Base-by-base conservation (phyloP, 768 basidiomycete genomes). In the Pisolithus tinctorius region DNA sequence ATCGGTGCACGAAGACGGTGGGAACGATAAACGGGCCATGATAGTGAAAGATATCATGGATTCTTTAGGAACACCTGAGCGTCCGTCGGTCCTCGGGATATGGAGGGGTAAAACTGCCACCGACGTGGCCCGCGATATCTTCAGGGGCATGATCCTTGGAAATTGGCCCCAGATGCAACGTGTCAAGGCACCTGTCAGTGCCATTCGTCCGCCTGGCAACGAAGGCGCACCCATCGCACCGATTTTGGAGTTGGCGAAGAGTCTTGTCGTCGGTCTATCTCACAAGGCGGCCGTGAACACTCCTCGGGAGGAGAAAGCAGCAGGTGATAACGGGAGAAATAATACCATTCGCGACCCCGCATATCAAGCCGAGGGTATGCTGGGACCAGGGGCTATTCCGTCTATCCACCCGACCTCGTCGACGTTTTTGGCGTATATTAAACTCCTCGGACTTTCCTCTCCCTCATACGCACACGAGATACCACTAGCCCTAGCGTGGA, bases 401-500 rank as follows among this genome's bases (percentile, higher is more conserved):
- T 66, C 75, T 14, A 67, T 84, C 45, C 60, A 75, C 3, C 79
- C 81, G 5, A 76, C 71, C 48, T 78, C 79, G 57, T 60, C 60
- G 29, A 74, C 77, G 16, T 89, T 80, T 54, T 71, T 74, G 25
- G 62, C 79, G 11, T 84, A 85, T 52, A 72, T 90, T n/a, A 59
- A 74, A 47, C 69, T 89, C 4, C 72, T 89, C 6, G 84, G 81
- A 1, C 62, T 77, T 4, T 71, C 72, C 30, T 36, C 45, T 3
- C 17, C 30, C 11, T 67, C 69, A 1, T 70, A 71, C 2, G 72
- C 77, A 8, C 60, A 67, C 0, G 85, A 90, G 64, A 83, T 93
- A 27, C 83, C 88, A 0, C 72, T 78, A 11, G 72, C 73, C 11
- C 64, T 93, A 1, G 80, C 78, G 17, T 91, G 91, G 88, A 90